phyloP scores from a whole-genome alignment of 306 rosid genomes.

The Sphenostylis stenocarpa region DNA sequence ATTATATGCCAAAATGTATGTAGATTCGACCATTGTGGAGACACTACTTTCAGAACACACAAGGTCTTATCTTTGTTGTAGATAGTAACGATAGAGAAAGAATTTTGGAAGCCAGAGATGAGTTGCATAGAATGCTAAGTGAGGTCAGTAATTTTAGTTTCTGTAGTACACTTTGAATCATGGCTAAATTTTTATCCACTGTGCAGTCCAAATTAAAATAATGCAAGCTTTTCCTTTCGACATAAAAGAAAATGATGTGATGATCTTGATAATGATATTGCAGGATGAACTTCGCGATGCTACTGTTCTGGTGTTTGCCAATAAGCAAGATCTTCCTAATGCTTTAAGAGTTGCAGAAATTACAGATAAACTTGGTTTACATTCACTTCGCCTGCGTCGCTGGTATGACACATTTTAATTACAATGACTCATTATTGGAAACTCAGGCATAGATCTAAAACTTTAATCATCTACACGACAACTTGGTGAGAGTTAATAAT shows the following conservation, averaged over 20 bases:
- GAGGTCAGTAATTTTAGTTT: constrained; percentile 53
- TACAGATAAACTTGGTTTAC: constrained; percentile 81
- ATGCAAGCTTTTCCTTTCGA: background rate
- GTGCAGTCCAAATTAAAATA: background rate
- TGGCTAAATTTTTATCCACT: background rate
- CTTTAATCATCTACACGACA: background rate
- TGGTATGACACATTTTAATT: constrained; percentile 49
- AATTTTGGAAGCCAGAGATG: constrained; percentile 65
- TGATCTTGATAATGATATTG: constrained; percentile 10
- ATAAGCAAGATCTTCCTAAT: constrained; percentile 54
- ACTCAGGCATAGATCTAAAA: background rate
- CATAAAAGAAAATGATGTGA: constrained; percentile 1
- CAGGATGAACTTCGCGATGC: constrained; percentile 76
- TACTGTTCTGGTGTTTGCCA: constrained; percentile 41
- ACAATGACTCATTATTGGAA: background rate
- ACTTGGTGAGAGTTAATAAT: background rate
- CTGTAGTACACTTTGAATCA: background rate
- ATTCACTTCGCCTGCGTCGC: constrained; percentile 78
- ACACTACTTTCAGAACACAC: constrained; percentile 86
- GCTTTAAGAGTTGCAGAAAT: constrained; percentile 78
- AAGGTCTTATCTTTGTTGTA: constrained; percentile 80
- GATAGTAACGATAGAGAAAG: constrained; percentile 90
- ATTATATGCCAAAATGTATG: background rate
- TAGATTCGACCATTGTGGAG: constrained; percentile 97
- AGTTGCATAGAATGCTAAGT: constrained; percentile 73